A percentile compares a stretch with the other conserved stretches of the same genome.
phyloP scores from a whole-genome alignment of 768 basidiomycete species.

The Tylopilus felleus region DNA sequence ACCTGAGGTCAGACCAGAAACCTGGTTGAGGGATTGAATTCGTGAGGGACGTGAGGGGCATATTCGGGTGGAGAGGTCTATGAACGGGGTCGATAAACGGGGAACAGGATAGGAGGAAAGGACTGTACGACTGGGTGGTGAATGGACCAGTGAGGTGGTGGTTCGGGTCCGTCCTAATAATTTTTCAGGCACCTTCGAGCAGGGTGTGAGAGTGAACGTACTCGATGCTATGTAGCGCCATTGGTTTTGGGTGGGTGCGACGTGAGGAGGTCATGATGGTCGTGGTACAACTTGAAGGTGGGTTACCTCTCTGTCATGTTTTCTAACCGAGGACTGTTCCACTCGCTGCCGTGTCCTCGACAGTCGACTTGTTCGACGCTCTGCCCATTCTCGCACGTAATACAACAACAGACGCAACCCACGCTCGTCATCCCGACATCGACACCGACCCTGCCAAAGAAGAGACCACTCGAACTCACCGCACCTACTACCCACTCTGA shows the following conservation, averaged over 20 bases:
- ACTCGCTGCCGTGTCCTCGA: conserved; percentile 58
- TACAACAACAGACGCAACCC: conserved; percentile 27
- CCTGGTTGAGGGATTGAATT: not conserved
- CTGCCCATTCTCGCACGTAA: conserved; percentile 68
- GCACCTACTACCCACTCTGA: conserved; percentile 32
- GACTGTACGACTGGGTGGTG: no score
- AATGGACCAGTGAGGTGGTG: not conserved
- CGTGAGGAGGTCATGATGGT: no score
- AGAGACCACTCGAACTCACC: conserved; percentile 40
- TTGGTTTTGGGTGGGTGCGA: no score
- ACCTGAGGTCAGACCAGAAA: conserved; percentile 50
- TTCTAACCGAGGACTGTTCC: conserved; percentile 56
- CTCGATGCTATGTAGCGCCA: no score
- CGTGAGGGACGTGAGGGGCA: not conserved
- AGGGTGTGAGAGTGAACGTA: no score
- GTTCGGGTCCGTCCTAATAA: not conserved
- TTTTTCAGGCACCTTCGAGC: no score
- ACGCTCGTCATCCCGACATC: conserved; percentile 7
- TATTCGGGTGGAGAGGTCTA: not conserved
- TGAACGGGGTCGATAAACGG: not conserved
- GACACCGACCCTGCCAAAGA: conserved; percentile 32
- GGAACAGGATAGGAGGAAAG: no score
- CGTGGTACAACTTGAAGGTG: no score
- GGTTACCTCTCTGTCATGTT: conserved; percentile 47
- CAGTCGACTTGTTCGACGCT: conserved; percentile 39